These are phyloP conservation scores for Colletotrichum sp. DNA, from an alignment of 2,329 filamentous ascomycete genomes.

Conservation along the genomic window DNA sequence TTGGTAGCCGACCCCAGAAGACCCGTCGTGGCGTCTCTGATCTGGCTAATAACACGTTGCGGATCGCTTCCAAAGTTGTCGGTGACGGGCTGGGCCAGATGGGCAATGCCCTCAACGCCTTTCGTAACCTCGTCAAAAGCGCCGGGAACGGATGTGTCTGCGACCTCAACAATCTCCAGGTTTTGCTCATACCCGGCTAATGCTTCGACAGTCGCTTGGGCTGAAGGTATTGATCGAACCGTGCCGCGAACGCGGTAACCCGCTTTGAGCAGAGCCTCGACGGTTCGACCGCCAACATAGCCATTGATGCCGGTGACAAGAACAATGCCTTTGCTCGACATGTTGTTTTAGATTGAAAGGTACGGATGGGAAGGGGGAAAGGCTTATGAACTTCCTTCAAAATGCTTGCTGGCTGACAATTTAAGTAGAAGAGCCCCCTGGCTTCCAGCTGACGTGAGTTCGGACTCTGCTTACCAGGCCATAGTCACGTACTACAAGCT, in stretches of 20 bases:
- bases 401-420: neutral
- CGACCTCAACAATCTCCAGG: constrained; percentile 32
- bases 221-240: constrained; percentile 30
- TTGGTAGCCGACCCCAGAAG: neutral
- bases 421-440: neutral
- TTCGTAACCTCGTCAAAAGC: constrained; percentile 37
- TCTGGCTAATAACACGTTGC: neutral
- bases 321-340: constrained; percentile 1
- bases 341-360: neutral
- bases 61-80: neutral
- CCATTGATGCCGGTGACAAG: constrained; percentile 38
- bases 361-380: neutral
- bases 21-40: neutral
- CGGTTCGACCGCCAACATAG: constrained; percentile 34
- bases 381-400: neutral
- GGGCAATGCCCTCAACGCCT: constrained; percentile 28
- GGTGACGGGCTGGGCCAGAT: constrained; percentile 17
- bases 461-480: neutral
- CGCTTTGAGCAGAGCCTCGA: constrained; percentile 30
- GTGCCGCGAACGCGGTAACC: constrained; percentile 37
- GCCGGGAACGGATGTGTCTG: constrained; percentile 32
- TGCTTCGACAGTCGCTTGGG: constrained; percentile 36
- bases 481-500: accelerated
- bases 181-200: constrained; percentile 28
- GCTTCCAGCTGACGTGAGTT: neutral